Evolutionary conservation across 2,329 filamentous ascomycete species (phyloP).

Genomic region (Ceratocystis destructans): DNA sequence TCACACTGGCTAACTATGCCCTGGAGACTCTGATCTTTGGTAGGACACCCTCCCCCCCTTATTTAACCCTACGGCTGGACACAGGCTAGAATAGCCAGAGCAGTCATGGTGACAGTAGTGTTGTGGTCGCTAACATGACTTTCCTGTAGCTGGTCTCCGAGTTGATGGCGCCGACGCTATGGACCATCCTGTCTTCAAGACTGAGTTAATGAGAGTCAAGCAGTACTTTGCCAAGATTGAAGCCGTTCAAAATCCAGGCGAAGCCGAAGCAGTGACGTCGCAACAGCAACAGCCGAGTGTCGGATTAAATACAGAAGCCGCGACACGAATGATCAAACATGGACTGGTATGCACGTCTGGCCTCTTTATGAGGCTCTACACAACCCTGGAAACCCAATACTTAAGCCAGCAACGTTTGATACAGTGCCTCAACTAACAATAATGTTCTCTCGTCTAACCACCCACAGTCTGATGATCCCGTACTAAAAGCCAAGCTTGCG

Average conservation of each 20-base stretch:
- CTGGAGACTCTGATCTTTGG: conserved; percentile 85
- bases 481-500: conserved; percentile 37
- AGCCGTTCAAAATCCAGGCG: conserved; percentile 44
- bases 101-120: not conserved
- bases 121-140: conserved; percentile 11
- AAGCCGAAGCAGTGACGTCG: conserved; percentile 23
- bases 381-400: not conserved
- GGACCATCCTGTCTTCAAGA: conserved; percentile 64
- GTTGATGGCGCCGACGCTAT: conserved; percentile 71
- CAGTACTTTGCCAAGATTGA: conserved; percentile 93
- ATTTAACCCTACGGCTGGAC: too few species aligned
- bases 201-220: conserved; percentile 70
- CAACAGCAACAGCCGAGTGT: conserved; percentile 31
- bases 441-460: not conserved
- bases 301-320: conserved; percentile 58
- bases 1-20: conserved; percentile 74
- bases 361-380: too few species aligned
- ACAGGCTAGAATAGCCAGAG: too few species aligned
- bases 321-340: conserved; percentile 67
- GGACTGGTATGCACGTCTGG: conserved; percentile 47
- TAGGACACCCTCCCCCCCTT: conserved; percentile 26
- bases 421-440: not conserved
- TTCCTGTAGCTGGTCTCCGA: conserved; percentile 51
- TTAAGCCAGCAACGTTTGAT: not conserved
- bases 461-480: conserved; percentile 36